Evolutionary conservation across 495 filamentous ascomycete genomes (phyloP).

Genomic region (Hypoxylon rickii): DNA sequence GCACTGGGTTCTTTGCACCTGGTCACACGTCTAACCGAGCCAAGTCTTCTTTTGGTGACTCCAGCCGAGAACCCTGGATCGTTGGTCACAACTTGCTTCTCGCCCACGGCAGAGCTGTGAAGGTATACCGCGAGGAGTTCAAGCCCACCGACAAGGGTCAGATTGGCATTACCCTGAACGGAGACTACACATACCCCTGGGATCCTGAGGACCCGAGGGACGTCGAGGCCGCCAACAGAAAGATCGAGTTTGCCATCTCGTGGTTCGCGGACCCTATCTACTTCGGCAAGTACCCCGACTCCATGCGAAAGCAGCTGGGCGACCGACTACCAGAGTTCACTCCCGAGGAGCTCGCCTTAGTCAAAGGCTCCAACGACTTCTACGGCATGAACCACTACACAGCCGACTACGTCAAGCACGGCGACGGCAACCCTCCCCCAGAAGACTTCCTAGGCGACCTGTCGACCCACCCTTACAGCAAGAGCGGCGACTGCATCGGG

Average conservation of each 20-base stretch:
- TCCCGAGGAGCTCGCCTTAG: slow-evolving; percentile 65
- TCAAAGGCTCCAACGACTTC: slow-evolving; percentile 79
- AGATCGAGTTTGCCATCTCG: slow-evolving; percentile 67
- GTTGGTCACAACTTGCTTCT: slow-evolving; percentile 65
- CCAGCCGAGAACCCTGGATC: slow-evolving; percentile 61
- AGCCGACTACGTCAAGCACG: slow-evolving; percentile 78
- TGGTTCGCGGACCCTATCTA: slow-evolving; percentile 81
- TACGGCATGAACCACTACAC: slow-evolving; percentile 89
- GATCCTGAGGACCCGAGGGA: slow-evolving; percentile 60
- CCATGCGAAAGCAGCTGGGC: slow-evolving; percentile 74
- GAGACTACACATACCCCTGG: slow-evolving; percentile 63
- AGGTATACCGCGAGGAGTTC: slow-evolving; percentile 70
- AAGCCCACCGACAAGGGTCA: slow-evolving; percentile 61
- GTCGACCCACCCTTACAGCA: slow-evolving; percentile 68
- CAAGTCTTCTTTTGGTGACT: slow-evolving; percentile 60
- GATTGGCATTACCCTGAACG: slow-evolving; percentile 68
- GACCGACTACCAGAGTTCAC: slow-evolving; percentile 69
- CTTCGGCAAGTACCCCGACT: slow-evolving; percentile 74
- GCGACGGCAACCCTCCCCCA: slow-evolving; percentile 56
- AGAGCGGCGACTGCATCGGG: slow-evolving; percentile 69
- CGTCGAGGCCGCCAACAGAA: slow-evolving; percentile 64
- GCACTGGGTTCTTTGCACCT: slow-evolving; percentile 62
- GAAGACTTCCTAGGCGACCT: slow-evolving; percentile 75
- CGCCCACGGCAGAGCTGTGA: slow-evolving; percentile 64
- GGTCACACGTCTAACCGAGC: slow-evolving; percentile 62